phyloP scores from a whole-genome alignment of 2,329 filamentous ascomycete species.

The Dendryphion nanum region DNA sequence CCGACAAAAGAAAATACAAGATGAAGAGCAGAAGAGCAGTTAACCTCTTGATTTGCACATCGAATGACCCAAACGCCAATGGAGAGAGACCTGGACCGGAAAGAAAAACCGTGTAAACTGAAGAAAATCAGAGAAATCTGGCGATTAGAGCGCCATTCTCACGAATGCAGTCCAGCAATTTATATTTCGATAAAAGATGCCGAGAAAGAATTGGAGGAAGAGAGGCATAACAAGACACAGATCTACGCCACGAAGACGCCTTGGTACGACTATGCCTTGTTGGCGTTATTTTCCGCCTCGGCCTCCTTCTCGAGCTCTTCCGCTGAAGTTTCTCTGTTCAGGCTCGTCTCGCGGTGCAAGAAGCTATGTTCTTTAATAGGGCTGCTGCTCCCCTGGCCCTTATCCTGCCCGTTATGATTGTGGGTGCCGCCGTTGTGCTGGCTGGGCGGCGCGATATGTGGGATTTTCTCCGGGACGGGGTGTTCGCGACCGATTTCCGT shows the following conservation, averaged over 20 bases:
- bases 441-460: constrained; percentile 76
- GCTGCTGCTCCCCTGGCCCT: constrained; percentile 61
- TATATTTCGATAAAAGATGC: no score
- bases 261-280: constrained; percentile 2
- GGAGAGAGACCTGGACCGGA: no score
- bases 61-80: no score
- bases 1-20: no score
- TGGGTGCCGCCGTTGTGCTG: constrained; percentile 42
- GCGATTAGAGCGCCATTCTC: no score
- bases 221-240: not conserved
- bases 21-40: no score
- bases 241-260: no score
- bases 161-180: no score
- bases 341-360: constrained; percentile 78
- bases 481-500: constrained; percentile 93
- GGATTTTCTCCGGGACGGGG: constrained; percentile 92
- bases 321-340: constrained; percentile 71
- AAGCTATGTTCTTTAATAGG: constrained; percentile 90
- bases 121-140: no score
- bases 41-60: no score
- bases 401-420: constrained; percentile 38
- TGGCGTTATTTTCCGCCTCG: constrained; percentile 1
- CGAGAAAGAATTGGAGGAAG: not conserved
- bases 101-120: no score
- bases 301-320: constrained; percentile 54